Base-by-base conservation (phyloP, 2,329 filamentous ascomycete species). In the Arthrobotrys megalospora region DNA sequence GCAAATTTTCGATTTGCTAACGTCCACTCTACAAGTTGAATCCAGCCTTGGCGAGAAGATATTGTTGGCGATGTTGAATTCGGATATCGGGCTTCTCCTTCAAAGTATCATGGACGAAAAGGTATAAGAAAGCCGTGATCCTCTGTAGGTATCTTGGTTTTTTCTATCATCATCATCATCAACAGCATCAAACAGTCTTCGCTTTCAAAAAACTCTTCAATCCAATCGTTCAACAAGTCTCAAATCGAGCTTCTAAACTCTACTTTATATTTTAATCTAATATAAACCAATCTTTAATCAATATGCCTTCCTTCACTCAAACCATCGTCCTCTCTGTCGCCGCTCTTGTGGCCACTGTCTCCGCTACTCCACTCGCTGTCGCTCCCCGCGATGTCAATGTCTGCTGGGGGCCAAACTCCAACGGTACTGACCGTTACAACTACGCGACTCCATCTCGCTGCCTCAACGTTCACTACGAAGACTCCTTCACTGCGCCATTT, bases 221-320 rank as follows among this genome's bases (percentile, higher is more conserved):
- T 24, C 48, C 50, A 21, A 65, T 65, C 10, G 14, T 60, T 34
- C 36, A 52, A 34, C 53, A 21, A 48, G 38, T 21, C 52, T 48
- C 21, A 11, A 16, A 36, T 24, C 36, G 45, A 36, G 50, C 50
- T 21, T 66, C 32, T 53, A 3, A 50, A 66, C 8, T 62, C 34
- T 45, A 48, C 45, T 75, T 28, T 63, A 36, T 67, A 38, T 66
- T 21, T 48, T 64, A 58, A 55, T 58, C 3, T 64, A 43, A 28
- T 38, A 65, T 38, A 55, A 58, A 73, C 36, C 19, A n/a, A 48
- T 34, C 43, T 32, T 34, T 41, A 62, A 43, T 52, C 48, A 75
- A 75, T 34, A 75, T 75, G 70, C 70, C 52, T 67, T 75, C 70
- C 45, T 75, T 75, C 70, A 47, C 52, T 62, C 69, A 73, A 50